Conservation (phyloP, 768 basidiomycete species). For the Russula ochroleuca region DNA sequence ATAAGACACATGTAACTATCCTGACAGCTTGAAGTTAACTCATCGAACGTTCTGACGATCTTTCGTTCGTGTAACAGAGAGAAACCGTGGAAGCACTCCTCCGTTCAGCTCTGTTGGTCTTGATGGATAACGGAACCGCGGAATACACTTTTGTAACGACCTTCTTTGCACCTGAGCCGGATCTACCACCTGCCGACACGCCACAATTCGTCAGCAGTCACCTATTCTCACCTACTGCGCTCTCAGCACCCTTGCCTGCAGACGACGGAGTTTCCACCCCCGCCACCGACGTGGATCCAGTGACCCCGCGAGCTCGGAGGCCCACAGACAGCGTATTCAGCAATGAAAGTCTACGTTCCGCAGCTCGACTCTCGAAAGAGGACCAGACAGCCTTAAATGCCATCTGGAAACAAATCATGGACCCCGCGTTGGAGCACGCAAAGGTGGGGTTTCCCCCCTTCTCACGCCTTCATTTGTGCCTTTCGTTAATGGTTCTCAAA, state of each 20-base stretch:
- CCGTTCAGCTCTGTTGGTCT: slow-evolving; percentile 80
- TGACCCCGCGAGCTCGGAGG: slow-evolving; percentile 30
- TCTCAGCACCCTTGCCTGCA: slow-evolving; percentile 30
- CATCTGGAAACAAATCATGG: slow-evolving; percentile 91
- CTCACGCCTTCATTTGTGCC: not conserved
- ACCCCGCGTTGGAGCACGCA: slow-evolving; percentile 83
- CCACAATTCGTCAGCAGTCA: slow-evolving; percentile 25
- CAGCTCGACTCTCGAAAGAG: slow-evolving; percentile 41
- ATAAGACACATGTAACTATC: slow-evolving; percentile 74
- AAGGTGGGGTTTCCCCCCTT: slow-evolving; percentile 47
- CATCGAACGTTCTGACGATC: slow-evolving; percentile 1
- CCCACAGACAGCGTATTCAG: slow-evolving; percentile 35
- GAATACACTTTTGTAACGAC: slow-evolving; percentile 84
- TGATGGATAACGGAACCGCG: slow-evolving; percentile 91
- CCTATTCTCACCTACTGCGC: slow-evolving; percentile 39
- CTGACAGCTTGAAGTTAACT: not conserved
- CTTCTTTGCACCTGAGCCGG: slow-evolving; percentile 58
- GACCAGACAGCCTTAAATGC: slow-evolving; percentile 56
- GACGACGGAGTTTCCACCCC: slow-evolving; percentile 34
- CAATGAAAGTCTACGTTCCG: slow-evolving; percentile 35
- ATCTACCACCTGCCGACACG: slow-evolving; percentile 13
- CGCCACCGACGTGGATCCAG: slow-evolving; percentile 48
- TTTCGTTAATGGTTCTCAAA: not conserved
- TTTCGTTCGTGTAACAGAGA: slow-evolving; percentile 46
- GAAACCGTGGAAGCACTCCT: slow-evolving; percentile 79